Percentiles rank a stretch among this genome's conserved stretches.
phyloP scores from a whole-genome alignment of 176 grass and related monocot genomes.

The Aegilops bicornis region DNA sequence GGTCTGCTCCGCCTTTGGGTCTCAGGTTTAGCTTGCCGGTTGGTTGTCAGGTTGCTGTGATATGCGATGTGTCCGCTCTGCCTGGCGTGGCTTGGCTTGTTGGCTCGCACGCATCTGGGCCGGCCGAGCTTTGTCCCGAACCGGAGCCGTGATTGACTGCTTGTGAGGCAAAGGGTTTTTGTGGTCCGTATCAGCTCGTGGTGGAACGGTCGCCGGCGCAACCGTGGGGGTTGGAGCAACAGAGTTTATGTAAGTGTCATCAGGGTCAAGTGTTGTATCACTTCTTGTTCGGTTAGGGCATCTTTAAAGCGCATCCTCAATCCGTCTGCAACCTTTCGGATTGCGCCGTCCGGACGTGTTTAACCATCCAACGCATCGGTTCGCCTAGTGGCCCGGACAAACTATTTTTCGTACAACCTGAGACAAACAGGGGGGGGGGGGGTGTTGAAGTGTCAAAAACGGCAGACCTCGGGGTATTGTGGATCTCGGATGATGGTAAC shows the following conservation, averaged over 20 bases:
- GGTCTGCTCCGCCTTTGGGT: neutral
- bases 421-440: too few relatives aligned
- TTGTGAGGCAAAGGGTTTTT: neutral
- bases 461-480: too few relatives aligned
- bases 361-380: too few relatives aligned
- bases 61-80: neutral
- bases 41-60: neutral
- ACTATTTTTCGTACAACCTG: too few relatives aligned
- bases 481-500: too few relatives aligned
- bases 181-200: slow-evolving; percentile 4
- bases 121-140: neutral
- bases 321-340: too few relatives aligned
- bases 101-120: neutral
- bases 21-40: neutral
- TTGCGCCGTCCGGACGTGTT: too few relatives aligned
- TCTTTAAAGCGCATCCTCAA: too few relatives aligned
- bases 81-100: neutral
- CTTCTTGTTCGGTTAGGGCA: too few relatives aligned
- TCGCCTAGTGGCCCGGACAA: too few relatives aligned
- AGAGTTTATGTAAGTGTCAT: neutral
- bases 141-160: neutral
- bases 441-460: too few relatives aligned
- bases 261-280: too few relatives aligned
- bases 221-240: neutral
- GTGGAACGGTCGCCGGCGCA: neutral